These are phyloP conservation scores for Corymbia citriodora DNA, from an alignment of 441 rosid genomes.

Conservation along the genomic window DNA sequence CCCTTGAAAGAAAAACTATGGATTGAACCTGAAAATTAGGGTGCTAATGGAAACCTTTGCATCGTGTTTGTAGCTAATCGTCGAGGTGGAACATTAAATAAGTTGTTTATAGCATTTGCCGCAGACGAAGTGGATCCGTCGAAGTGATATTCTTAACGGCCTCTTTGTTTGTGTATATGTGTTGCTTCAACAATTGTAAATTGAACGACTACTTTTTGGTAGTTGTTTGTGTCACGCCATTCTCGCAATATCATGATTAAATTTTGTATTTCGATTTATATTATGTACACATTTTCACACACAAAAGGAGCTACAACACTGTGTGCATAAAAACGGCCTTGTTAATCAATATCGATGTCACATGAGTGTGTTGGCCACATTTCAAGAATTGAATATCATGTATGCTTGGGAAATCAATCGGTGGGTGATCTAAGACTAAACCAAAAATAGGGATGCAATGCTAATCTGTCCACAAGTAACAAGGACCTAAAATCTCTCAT, in stretches of 20 bases:
- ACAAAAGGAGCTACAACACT: not conserved
- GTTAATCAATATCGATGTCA: not conserved
- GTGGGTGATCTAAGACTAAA: not conserved
- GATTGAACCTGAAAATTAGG: not conserved
- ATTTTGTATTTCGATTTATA: not conserved
- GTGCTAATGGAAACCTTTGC: not conserved
- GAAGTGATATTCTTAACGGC: not conserved
- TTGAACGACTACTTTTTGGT: not conserved
- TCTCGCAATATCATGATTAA: not conserved
- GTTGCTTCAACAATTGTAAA: not conserved
- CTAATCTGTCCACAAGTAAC: not conserved
- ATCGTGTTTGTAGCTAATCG: not conserved
- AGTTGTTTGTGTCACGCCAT: not conserved
- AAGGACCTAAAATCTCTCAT: not conserved
- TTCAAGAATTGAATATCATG: not conserved
- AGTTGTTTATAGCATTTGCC: not conserved
- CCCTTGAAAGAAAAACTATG: no score
- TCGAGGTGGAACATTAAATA: not conserved
- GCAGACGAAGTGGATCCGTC: not conserved
- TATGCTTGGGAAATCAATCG: not conserved
- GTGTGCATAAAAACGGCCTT: accelerated
- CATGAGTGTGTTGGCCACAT: not conserved
- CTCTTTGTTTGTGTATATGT: not conserved
- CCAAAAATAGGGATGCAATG: not conserved
- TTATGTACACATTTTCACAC: not conserved